Evolutionary conservation across 2,329 filamentous ascomycete genomes (phyloP), one percentile per base, ranked within the genome.

Genomic region (Aurifilum marmelostoma): DNA sequence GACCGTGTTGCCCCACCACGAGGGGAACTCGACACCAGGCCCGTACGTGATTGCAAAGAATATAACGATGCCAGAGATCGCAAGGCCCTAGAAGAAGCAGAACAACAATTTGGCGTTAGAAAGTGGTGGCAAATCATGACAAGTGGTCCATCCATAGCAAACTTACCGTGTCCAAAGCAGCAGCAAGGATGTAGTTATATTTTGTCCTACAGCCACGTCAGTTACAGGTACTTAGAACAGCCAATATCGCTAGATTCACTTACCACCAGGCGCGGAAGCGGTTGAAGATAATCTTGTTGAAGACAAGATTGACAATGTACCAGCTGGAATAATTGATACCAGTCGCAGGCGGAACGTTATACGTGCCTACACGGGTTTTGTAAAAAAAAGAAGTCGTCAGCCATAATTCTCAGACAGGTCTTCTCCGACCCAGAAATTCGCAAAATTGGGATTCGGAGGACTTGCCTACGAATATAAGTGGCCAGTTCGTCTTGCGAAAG

Each of bases 271-370:
- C 81, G 27, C 81, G 78, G 69, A 78, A 81, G 6, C 76, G 76
- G 12, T 75, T 76, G 67, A 80, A 81, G 60, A 84, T 75, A 18
- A 82, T 71, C 34, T 81, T 80, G 69, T 83, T 83, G 72, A 84
- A 84, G 37, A 83, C 75, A 21, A 81, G 73, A 70, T 83, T 83
- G 58, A 84, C 80, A 34, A 82, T 77, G 77, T 81, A 83, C 77
- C 77, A 79, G 63, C 74, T 76, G 59, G 73, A 75, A 70, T 77
- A 79, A 72, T 78, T 79, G 69, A 79, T 76, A 1, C 76, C 77
- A 0, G 77, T 78, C 1, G 78, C 78, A 0, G 79, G 80, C 4
- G 79, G 80, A 14, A 81, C 77, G 65, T 79, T 79, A 70, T 78
- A 78, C 2, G 77, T 79, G 56, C 77, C 43, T 47, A 16, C 12